Evolutionary conservation across 2,329 filamentous ascomycete genomes (phyloP).

Genomic region (Xylaria multiplex): DNA sequence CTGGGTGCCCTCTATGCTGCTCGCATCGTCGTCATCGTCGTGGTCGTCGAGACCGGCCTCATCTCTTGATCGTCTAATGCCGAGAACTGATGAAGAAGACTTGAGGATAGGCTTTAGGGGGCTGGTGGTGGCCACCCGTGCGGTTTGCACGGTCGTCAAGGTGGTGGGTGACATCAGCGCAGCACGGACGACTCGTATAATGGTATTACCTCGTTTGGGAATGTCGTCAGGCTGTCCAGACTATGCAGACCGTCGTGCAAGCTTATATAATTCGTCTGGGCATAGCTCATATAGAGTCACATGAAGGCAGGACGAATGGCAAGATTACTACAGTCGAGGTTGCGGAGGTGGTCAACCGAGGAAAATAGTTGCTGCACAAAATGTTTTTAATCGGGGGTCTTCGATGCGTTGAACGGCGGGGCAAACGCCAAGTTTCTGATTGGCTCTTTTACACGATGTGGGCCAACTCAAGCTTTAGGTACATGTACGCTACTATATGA

Average conservation of each 20-base stretch:
- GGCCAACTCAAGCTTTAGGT: not conserved
- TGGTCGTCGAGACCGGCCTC: slow-evolving; percentile 56
- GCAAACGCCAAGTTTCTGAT: slow-evolving; percentile 19
- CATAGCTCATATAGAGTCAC: slow-evolving; percentile 34
- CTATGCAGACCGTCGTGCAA: slow-evolving; percentile 34
- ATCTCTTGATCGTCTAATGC: slow-evolving; percentile 55
- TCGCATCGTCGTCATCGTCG: slow-evolving; percentile 40
- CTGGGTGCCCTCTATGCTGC: slow-evolving; percentile 50
- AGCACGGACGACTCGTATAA: slow-evolving; percentile 11
- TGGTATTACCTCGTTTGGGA: slow-evolving; percentile 26
- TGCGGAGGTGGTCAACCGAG: slow-evolving; percentile 14
- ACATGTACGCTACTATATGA: not conserved
- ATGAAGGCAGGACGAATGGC: not conserved
- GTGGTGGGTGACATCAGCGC: slow-evolving; percentile 41
- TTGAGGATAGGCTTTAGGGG: slow-evolving; percentile 66
- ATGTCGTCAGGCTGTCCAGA: slow-evolving; percentile 34
- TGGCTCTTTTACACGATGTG: slow-evolving; percentile 5
- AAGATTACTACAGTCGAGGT: slow-evolving; percentile 6
- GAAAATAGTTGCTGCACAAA: slow-evolving; percentile 30
- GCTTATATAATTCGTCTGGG: slow-evolving; percentile 32
- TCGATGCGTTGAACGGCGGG: slow-evolving; percentile 28
- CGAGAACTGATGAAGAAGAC: slow-evolving; percentile 56
- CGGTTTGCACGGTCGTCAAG: slow-evolving; percentile 42
- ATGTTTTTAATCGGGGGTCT: slow-evolving; percentile 33
- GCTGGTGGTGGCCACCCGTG: slow-evolving; percentile 49